Conservation (phyloP, 129 eudicot species). For the Centrapalus pauciflorus region DNA sequence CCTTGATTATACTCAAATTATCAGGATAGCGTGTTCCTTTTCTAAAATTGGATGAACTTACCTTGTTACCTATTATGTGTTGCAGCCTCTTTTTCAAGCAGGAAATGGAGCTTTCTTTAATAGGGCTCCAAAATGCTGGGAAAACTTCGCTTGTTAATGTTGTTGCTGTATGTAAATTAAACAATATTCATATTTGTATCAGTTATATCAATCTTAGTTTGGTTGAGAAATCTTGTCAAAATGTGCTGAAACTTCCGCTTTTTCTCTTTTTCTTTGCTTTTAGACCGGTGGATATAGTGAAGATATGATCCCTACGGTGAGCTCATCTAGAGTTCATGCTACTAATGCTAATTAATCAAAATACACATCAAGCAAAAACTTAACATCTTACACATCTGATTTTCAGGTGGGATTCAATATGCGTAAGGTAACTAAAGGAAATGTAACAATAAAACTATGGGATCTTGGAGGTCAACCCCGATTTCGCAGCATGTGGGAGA, state of each 20-base stretch:
- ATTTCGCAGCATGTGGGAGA: conserved; percentile 99
- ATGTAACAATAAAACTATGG: conserved; percentile 96
- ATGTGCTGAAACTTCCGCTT: conserved; percentile 12
- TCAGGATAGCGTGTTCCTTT: neutral
- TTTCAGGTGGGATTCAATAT: conserved; percentile 94
- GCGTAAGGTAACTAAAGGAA: conserved; percentile 97
- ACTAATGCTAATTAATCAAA: neutral
- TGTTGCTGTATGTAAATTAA: conserved; percentile 72
- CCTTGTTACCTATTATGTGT: neutral
- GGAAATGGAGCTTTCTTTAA: conserved; percentile 98
- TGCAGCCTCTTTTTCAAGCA: conserved; percentile 98
- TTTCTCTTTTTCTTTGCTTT: conserved; percentile 9
- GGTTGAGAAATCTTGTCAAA: neutral
- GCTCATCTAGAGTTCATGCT: conserved; percentile 8
- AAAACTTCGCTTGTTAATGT: conserved; percentile 98
- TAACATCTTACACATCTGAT: neutral
- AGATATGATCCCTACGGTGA: conserved; percentile 97
- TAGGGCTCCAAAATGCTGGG: conserved; percentile 98
- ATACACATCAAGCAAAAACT: neutral
- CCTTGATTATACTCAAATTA: neutral
- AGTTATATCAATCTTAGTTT: neutral
- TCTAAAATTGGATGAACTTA: neutral
- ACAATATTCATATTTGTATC: neutral
- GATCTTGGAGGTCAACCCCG: conserved; percentile 99
- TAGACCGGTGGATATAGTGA: conserved; percentile 97